Evolutionary conservation across 441 rosid genomes (phyloP), one percentile per base, ranked within the genome.

Genomic region (Syzygium malaccense): DNA sequence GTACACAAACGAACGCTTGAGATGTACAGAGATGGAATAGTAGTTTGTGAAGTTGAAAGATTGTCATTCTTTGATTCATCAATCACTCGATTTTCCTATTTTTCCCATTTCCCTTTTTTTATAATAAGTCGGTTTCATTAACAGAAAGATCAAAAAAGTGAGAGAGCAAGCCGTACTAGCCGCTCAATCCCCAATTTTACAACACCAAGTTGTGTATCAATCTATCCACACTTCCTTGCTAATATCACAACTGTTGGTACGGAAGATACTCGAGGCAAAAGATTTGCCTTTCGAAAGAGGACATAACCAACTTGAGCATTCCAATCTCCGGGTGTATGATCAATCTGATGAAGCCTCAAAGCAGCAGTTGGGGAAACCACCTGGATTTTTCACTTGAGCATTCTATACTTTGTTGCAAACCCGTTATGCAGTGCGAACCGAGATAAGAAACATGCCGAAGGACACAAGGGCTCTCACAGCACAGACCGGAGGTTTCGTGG

Each of bases 161-260:
- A 60, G 32, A 28, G 32, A 60, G 8, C 17, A 28, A 28, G 1
- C 0, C 32, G 14, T 2, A 0, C 32, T 5, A 60, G 28, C 8
- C 0, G n/a, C 2, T 28, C 32, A 14, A 28, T 60, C 9, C 0
- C 68, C 68, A 28, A 1, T 60, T 60, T 60, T 60, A 30, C 8
- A 60, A 28, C 32, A 28, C 0, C 4, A 60, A 28, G 17, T 60
- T 28, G 6, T 60, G 0, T 28, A 60, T 28, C 18, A 60, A 60
- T 60, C 0, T 0, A 60, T 60, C 8, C 0, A 0, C 66, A 28
- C 8, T 26, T 58, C 64, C 30, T 60, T 13, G 8, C 28, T 5
- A 15, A 26, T 12, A 58, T 58, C 30, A 58, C 30, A 58, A 12
- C 30, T 58, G 26, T 26, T 58, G 64, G 48, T 45, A 45, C 48